Evolutionary conservation across 1,284 basidiomycete genomes (phyloP).

Genomic region (Cutaneotrichosporon sp.): DNA sequence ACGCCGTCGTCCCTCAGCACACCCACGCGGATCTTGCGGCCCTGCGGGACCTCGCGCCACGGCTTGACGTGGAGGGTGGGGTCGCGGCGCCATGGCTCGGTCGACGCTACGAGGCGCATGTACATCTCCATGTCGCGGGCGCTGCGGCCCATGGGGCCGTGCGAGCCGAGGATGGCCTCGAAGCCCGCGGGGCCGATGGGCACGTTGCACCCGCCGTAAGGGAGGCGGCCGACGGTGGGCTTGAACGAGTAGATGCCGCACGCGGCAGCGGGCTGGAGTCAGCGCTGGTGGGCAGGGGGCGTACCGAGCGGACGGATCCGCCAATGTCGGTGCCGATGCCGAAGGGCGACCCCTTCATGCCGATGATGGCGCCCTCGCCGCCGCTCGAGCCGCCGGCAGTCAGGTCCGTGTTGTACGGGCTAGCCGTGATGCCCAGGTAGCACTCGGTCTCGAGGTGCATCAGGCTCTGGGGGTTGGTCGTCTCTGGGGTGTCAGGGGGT

Average conservation of each 20-base stretch:
- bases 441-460: slow-evolving; percentile 27
- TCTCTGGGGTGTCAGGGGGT: slow-evolving; percentile 42
- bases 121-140: slow-evolving; percentile 64
- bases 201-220: slow-evolving; percentile 39
- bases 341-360: slow-evolving; percentile 61
- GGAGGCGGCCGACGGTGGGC: slow-evolving; percentile 42
- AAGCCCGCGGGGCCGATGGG: slow-evolving; percentile 27
- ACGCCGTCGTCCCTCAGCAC: slow-evolving; percentile 60
- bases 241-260: slow-evolving; percentile 51
- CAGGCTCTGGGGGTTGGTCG: slow-evolving; percentile 56
- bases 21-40: slow-evolving; percentile 55
- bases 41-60: slow-evolving; percentile 62
- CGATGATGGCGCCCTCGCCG: slow-evolving; percentile 66
- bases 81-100: slow-evolving; percentile 67
- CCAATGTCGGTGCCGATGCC: slow-evolving; percentile 61
- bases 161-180: slow-evolving; percentile 42
- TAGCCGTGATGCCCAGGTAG: slow-evolving; percentile 42
- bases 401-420: slow-evolving; percentile 47
- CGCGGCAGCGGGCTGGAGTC: slow-evolving; percentile 31
- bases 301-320: slow-evolving; percentile 23
- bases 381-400: slow-evolving; percentile 65
- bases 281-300: background rate
- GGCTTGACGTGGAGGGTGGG: slow-evolving; percentile 52
- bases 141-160: slow-evolving; percentile 64
- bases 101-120: slow-evolving; percentile 55